phyloP scores from a whole-genome alignment of 2,329 filamentous ascomycete species.

The Fusarium palustre region DNA sequence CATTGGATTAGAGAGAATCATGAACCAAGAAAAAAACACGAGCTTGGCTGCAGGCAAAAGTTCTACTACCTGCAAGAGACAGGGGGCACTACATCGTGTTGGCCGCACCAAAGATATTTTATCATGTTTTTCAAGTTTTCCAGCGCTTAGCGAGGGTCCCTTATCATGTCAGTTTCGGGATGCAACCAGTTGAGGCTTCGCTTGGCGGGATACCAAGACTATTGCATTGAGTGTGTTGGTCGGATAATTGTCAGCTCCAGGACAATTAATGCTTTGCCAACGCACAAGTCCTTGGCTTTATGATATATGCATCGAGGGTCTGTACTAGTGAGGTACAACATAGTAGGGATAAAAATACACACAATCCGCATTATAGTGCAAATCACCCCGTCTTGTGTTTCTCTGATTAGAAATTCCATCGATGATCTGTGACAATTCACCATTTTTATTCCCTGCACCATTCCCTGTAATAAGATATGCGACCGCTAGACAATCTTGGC shows the following conservation, averaged over 20 bases:
- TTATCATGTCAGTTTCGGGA: not conserved
- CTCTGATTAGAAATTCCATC: not conserved
- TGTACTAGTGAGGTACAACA: not conserved
- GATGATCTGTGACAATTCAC: not conserved
- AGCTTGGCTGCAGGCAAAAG: conserved; percentile 30
- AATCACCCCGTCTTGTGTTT: not conserved
- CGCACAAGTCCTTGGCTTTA: not conserved
- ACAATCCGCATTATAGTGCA: too few species aligned
- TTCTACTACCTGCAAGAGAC: conserved; percentile 12
- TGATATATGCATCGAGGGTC: not conserved
- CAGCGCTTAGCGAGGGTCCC: conserved; percentile 4
- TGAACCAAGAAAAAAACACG: conserved; percentile 17
- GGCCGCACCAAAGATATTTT: conserved; percentile 7
- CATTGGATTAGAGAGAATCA: not conserved
- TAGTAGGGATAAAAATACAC: not conserved
- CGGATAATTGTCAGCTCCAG: not conserved
- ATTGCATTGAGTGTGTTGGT: not conserved
- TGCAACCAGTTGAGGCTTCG: conserved; percentile 1
- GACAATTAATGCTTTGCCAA: not conserved
- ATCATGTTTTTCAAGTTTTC: conserved; percentile 1
- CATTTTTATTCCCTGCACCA: not conserved
- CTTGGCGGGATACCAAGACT: not conserved
- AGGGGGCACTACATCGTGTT: conserved; percentile 2
- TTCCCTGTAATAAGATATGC: not conserved
- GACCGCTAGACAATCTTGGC: not conserved